phyloP scores from a whole-genome alignment of 2,329 filamentous ascomycete genomes.

The Pestalotiopsis fici region DNA sequence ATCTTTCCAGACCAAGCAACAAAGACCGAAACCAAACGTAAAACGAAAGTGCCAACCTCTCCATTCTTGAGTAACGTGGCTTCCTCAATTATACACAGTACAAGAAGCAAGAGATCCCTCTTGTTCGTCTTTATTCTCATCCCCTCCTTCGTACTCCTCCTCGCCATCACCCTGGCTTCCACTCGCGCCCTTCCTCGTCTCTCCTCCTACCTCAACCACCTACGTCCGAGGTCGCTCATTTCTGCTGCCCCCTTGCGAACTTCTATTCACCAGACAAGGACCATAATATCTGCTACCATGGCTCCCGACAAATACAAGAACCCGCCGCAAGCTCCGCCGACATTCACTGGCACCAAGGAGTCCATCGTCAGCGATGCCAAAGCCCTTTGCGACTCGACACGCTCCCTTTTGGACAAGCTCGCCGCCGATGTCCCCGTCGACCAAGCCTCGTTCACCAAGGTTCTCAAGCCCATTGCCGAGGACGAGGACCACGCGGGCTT shows the following conservation, averaged over 20 bases:
- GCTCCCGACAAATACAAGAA: conserved; percentile 67
- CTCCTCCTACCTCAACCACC: conserved; percentile 56
- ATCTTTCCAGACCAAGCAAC: background rate
- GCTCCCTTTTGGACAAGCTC: conserved; percentile 66
- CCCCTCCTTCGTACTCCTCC: conserved; percentile 52
- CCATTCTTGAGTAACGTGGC: background rate
- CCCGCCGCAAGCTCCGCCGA: conserved; percentile 76
- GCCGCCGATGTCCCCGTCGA: conserved; percentile 59
- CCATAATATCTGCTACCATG: conserved; percentile 59
- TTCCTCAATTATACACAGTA: conserved; percentile 1
- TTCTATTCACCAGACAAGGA: conserved; percentile 19
- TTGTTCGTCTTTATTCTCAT: conserved; percentile 53
- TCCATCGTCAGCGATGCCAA: conserved; percentile 69
- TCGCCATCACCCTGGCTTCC: conserved; percentile 67
- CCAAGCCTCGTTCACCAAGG: conserved; percentile 55
- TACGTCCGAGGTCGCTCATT: conserved; percentile 41
- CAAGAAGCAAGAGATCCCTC: conserved; percentile 20
- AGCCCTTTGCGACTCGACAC: conserved; percentile 62
- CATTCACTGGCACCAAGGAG: conserved; percentile 72
- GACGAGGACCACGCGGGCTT: conserved; percentile 69
- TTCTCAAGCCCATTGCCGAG: conserved; percentile 66
- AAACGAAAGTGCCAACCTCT: background rate
- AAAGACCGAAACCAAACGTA: background rate
- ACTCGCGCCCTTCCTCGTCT: conserved; percentile 61
- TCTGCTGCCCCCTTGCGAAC: conserved; percentile 28